Evolutionary conservation across 345 rosid genomes (phyloP).

Genomic region (Alliaria petiolata): DNA sequence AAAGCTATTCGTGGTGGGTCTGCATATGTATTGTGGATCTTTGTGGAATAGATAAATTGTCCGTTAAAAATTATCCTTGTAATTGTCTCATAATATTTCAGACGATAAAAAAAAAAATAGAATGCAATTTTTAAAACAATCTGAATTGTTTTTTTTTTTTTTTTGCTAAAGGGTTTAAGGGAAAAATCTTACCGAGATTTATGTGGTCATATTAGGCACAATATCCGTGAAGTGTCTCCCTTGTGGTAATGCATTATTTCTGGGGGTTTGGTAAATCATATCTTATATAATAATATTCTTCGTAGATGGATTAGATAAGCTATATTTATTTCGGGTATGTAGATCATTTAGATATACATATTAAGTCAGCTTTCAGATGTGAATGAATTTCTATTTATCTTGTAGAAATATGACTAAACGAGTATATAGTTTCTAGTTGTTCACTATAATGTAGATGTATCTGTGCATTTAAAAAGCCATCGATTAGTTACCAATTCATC

Average conservation of each 20-base stretch:
- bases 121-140: too few relatives aligned
- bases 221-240: conserved; percentile 30
- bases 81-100: too few relatives aligned
- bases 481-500: neutral
- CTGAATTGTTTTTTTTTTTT: too few relatives aligned
- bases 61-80: too few relatives aligned
- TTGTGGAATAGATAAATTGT: too few relatives aligned
- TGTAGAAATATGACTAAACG: neutral
- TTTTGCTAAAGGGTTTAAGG: too few relatives aligned
- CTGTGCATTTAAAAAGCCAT: neutral
- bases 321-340: neutral
- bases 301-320: conserved; percentile 20
- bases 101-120: too few relatives aligned
- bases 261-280: conserved; percentile 27
- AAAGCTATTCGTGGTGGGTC: too few relatives aligned
- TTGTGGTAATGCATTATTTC: conserved; percentile 26
- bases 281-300: conserved; percentile 9
- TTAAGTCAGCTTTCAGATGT: neutral
- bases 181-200: too few relatives aligned
- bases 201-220: conserved; percentile 11
- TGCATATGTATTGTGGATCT: too few relatives aligned
- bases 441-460: neutral
- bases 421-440: neutral
- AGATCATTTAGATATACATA: neutral
- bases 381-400: neutral